Evolutionary conservation across 2,329 filamentous ascomycete genomes (phyloP), one percentile per base, ranked within the genome.

Genomic region (Metarhizium robertsii): DNA sequence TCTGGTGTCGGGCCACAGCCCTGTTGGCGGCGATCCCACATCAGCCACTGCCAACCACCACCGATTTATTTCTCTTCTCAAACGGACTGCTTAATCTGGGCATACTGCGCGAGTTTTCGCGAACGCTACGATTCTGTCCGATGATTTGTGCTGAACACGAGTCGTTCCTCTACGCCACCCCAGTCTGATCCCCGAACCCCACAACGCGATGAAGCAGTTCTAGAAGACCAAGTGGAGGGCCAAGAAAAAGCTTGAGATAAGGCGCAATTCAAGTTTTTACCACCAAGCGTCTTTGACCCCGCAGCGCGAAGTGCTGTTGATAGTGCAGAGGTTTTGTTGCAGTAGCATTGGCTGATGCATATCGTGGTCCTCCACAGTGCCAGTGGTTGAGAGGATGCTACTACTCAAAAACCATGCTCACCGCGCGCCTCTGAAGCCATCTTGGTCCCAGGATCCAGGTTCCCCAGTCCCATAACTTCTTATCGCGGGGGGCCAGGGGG

Each of bases 241-340:
- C 38, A 52, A 52, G 50, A 46, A 50, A 45, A 46, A 10, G 10
- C 4, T 45, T 30, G 47, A 54, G 53, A 54, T 50, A 45, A 36
- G 45, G 45, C 45, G 14, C 10, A 16, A 5, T 40, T 3, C 38
- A 11, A 13, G 38, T 40, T 40, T 36, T 13, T 36, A 8, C 8
- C 13, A 13, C 13, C 34, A 36, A 36, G 34, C 2, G 13, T 36
- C 7, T 13, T 36, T 13, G 34, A 36, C 34, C 34, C 34, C 34
- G 4, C 34, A 13, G 34, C 34, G 34, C 13, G 34, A 1, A 36
- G 13, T 8, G 7, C 13, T 36, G 34, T 36, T 13, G 34, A 36
- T 36, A 36, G 34, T 36, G 34, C 34, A 36, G 34, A 36, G 8
- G 13, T 13, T 36, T 36, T 36, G 8, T 36, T 36, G 13, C 7